These are phyloP conservation scores for Venturia oleaginea DNA, from an alignment of 2,329 filamentous ascomycete genomes.

Conservation along the genomic window DNA sequence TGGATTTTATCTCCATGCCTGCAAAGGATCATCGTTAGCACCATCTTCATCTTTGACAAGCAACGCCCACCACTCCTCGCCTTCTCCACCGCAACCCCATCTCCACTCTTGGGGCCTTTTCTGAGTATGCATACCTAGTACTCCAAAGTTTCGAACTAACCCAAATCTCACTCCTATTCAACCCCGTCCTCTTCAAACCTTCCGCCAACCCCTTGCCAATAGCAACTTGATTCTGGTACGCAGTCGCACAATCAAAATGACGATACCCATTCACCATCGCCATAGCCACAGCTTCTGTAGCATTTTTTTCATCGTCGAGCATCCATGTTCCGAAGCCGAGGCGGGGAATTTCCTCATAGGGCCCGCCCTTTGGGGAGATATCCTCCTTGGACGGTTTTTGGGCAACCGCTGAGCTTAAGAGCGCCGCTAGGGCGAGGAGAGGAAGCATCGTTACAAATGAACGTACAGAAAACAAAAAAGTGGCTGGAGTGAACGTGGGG, in stretches of 20 bases:
- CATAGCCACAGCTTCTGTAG: slow-evolving; percentile 27
- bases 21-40: not conserved
- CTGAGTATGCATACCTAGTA: slow-evolving; percentile 24
- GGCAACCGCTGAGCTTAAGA: not conserved
- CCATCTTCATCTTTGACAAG: not conserved
- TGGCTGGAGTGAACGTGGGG: not conserved
- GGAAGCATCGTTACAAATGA: not conserved
- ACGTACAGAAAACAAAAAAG: not conserved
- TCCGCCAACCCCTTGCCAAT: slow-evolving; percentile 34
- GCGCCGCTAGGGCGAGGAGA: not conserved
- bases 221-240: slow-evolving; percentile 36
- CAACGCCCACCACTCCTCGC: no score
- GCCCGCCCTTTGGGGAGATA: not conserved
- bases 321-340: slow-evolving; percentile 33
- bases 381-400: not conserved
- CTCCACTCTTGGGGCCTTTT: no score
- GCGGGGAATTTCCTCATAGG: not conserved
- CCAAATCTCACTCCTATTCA: slow-evolving; percentile 29
- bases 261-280: slow-evolving; percentile 43
- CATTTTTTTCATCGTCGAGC: slow-evolving; percentile 24
- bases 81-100: no score
- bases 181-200: slow-evolving; percentile 24
- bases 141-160: slow-evolving; percentile 33
- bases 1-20: slow-evolving; percentile 9
- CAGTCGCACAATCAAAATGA: slow-evolving; percentile 39